phyloP scores from a whole-genome alignment of 2,329 filamentous ascomycete species.

The Zymoseptoria ardabiliae region DNA sequence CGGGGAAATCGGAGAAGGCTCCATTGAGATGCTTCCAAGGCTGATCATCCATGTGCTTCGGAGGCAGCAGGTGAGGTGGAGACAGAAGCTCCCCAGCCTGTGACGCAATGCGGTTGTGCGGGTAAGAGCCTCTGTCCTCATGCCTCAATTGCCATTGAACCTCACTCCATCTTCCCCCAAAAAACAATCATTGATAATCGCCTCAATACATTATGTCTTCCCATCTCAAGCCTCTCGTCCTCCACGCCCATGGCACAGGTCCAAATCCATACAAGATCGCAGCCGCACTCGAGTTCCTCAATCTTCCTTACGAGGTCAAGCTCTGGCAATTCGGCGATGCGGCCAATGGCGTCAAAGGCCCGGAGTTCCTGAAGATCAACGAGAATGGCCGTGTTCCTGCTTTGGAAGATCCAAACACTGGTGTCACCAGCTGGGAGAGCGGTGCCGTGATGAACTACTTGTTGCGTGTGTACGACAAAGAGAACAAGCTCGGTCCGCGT shows the following conservation, averaged over 20 bases:
- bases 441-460: conserved; percentile 46
- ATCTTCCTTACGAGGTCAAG: conserved; percentile 36
- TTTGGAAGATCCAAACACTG: conserved; percentile 40
- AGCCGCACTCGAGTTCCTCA: conserved; percentile 35
- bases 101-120: not conserved
- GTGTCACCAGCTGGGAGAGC: conserved; percentile 43
- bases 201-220: conserved; percentile 13
- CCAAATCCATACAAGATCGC: conserved; percentile 42
- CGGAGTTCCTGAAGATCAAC: conserved; percentile 36
- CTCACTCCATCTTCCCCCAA: not conserved
- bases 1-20: too few species aligned
- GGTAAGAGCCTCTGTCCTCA: not conserved
- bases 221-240: conserved; percentile 30
- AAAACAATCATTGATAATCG: not conserved
- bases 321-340: conserved; percentile 37
- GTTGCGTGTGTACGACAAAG: conserved; percentile 36
- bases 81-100: not conserved
- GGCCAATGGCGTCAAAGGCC: conserved; percentile 33
- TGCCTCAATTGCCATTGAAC: not conserved
- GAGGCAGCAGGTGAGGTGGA: not conserved
- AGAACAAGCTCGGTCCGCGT: conserved; percentile 33
- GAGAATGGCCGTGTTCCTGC: conserved; percentile 39
- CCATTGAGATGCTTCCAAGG: too few species aligned
- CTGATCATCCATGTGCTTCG: not conserved
- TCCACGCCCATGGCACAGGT: conserved; percentile 36